phyloP scores from a whole-genome alignment of 768 basidiomycete species.

The Phanerodontia chrysosporium region DNA sequence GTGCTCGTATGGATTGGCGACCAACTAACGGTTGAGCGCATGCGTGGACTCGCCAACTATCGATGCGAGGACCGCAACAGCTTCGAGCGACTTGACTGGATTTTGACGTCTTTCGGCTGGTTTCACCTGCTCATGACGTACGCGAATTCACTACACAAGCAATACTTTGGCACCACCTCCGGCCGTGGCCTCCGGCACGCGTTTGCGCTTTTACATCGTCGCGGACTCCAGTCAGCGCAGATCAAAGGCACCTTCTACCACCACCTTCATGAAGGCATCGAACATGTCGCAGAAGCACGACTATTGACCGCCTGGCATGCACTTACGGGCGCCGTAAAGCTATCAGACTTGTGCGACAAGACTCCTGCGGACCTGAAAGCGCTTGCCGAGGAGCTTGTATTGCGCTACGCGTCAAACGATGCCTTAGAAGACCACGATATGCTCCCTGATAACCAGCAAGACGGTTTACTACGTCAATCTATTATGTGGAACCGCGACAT shows the following conservation, averaged over 20 bases:
- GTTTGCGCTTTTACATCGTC: slow-evolving; percentile 19
- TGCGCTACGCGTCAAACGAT: slow-evolving; percentile 26
- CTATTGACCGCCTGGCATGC: slow-evolving; percentile 30
- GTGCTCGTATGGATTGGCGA: slow-evolving; percentile 33
- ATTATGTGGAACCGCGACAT: slow-evolving; percentile 31
- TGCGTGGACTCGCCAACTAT: slow-evolving; percentile 34
- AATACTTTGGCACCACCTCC: slow-evolving; percentile 32
- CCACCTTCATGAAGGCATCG: slow-evolving; percentile 32
- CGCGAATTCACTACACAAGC: slow-evolving; percentile 36
- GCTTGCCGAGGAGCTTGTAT: slow-evolving; percentile 26
- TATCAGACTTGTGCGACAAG: slow-evolving; percentile 24
- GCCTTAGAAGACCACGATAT: slow-evolving; percentile 25
- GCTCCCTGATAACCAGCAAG: no score
- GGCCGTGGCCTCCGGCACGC: slow-evolving; percentile 19
- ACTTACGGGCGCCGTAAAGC: slow-evolving; percentile 19
- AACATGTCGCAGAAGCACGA: slow-evolving; percentile 34
- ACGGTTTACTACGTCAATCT: slow-evolving; percentile 26
- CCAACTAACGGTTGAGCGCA: slow-evolving; percentile 34
- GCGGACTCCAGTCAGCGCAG: slow-evolving; percentile 13
- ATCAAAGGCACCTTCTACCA: slow-evolving; percentile 23
- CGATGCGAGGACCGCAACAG: slow-evolving; percentile 34
- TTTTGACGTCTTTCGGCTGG: slow-evolving; percentile 34
- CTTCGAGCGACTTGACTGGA: slow-evolving; percentile 34
- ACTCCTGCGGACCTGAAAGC: slow-evolving; percentile 24
- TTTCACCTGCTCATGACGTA: slow-evolving; percentile 39